Base-by-base conservation (phyloP, 495 filamentous ascomycete species). In the Penicillium silybi region DNA sequence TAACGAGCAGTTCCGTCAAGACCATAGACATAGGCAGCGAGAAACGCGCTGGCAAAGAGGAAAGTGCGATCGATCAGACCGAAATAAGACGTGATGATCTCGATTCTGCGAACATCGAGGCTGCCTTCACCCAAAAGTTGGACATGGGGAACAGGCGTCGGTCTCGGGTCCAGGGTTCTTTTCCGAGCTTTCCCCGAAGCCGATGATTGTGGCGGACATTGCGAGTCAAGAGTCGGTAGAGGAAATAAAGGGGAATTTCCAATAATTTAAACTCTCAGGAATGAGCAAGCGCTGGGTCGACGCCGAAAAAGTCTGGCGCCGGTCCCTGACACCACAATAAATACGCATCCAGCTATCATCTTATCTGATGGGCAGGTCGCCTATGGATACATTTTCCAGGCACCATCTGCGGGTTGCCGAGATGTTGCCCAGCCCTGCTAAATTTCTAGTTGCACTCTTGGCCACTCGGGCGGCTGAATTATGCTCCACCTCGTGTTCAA, bases 1-100 rank as follows among this genome's bases (percentile, higher is more conserved):
- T 72, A 72, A 7, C 78, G 69, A 32, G 80, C 64, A 1, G 53
- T 66, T 26, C 77, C 76, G 53, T 81, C 78, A n/a, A 81, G 58
- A 10, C 73, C 70, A 46, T 81, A 82, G 27, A 70, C 74, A 55
- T 79, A 81, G 4, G 77, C 75, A 39, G 80, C 63, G 8, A 81
- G 51, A 53, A 79, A 80, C 46, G 80, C 57, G 17, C 73, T 59
- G 10, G 69, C 32, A 62, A 80, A 80, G 35, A 80, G 61, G 37
- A 63, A 61, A 35, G 76, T 44, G n/a, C 75, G 71, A 61, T 78
- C 72, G 8, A 48, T 15, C 1, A 52, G 38, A 15, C 59, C 65
- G 34, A 79, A 63, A 23, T 74, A 61, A 0, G 70, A 59, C 1
- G 68, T 59, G 25, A 81, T 53, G 6, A 66, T 63, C 53, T 79